Evolutionary conservation across 2,329 filamentous ascomycete genomes (phyloP), one percentile per base, ranked within the genome.

Genomic region (Penicillium sp.): DNA sequence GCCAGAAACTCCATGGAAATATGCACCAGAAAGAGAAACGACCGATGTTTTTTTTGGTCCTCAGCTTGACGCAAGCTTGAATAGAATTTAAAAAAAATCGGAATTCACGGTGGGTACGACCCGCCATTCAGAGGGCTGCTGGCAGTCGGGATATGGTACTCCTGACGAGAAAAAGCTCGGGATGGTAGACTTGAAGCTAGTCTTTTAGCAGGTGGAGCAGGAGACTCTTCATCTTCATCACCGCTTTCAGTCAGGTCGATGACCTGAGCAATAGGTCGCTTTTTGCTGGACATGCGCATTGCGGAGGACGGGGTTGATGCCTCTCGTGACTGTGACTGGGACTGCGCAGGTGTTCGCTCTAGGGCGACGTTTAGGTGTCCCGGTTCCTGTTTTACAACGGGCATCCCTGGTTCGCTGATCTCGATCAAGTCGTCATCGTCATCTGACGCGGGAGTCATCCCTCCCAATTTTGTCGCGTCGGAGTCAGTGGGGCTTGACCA

Each of bases 401-500:
- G 61, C 13, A 71, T 42, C 5, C 69, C 69, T 4, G 71, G 67
- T 53, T 78, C 74, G 40, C 69, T 75, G 43, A 84, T 78, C 58
- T 84, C 82, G 40, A 84, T 75, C 17, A 84, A 66, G 57, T 83
- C 80, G 50, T 80, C 80, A 54, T 81, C 78, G 45, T 80, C 78
- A 54, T 80, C 77, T 43, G 71, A 69, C 31, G 69, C 57, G 41
- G 73, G 75, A 50, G 71, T 71, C 54, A 70, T 72, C 55, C 76
- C 76, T 6, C 69, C 74, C 23, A 71, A 71, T 17, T 72, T 69
- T 35, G 76, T 68, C 27, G 75, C 65, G n/a, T 77, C 76, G 21
- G 74, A 72, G 33, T 79, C 75, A 35, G 74, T 78, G 42, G 77
- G 77, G 47, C 75, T 73, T 25, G 82, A 80, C 94, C 94, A 99